Conservation (phyloP, 768 basidiomycete genomes). For the Cystobasidium onofrii region DNA sequence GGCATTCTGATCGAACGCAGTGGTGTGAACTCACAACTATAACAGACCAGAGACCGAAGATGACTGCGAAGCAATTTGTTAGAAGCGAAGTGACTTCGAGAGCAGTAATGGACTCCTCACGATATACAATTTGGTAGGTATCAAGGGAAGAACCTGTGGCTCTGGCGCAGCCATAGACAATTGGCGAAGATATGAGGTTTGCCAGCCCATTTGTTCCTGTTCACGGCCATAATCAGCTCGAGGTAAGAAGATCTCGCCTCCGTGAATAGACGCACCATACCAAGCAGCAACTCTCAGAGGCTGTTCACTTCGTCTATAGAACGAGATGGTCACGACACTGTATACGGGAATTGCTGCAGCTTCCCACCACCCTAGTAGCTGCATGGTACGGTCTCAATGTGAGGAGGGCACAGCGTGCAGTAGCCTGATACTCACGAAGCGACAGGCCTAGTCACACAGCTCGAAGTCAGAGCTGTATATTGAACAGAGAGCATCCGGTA, state of each 20-base stretch:
- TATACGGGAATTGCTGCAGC: background rate
- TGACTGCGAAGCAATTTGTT: background rate
- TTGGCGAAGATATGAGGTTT: background rate
- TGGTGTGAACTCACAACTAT: background rate
- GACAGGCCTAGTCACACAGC: too few relatives aligned
- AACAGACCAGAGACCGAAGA: background rate
- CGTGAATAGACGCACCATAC: background rate
- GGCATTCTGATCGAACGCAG: background rate
- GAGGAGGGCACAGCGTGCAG: too few relatives aligned
- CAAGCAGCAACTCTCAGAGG: constrained; percentile 3
- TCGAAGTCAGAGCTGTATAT: too few relatives aligned
- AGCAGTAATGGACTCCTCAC: background rate
- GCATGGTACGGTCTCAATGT: too few relatives aligned
- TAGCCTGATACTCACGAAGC: too few relatives aligned
- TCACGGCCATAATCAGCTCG: too few relatives aligned
- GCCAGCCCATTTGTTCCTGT: background rate
- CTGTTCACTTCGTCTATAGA: constrained; percentile 12
- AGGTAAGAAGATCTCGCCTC: too few relatives aligned
- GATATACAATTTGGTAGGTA: background rate
- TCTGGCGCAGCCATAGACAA: background rate
- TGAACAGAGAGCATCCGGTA: too few relatives aligned
- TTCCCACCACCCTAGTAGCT: background rate
- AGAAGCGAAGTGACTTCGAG: background rate
- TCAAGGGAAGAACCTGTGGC: background rate
- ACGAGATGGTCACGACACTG: background rate